Base-by-base conservation (phyloP, 2,329 filamentous ascomycete genomes). In the Cladosporium colombiae region DNA sequence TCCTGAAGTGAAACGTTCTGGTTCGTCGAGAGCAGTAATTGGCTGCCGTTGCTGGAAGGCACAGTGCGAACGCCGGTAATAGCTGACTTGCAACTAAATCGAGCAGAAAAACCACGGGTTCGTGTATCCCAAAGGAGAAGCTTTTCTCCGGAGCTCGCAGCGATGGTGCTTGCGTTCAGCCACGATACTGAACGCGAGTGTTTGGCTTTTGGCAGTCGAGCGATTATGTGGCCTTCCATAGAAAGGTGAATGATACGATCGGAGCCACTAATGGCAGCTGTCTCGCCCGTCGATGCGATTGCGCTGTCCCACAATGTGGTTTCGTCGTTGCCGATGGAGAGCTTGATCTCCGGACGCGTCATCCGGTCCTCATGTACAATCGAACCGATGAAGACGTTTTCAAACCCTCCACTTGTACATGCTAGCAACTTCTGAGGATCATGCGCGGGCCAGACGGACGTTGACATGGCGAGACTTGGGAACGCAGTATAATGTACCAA, bases 81-180 rank as follows among this genome's bases (percentile, higher is more conserved):
- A 6, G 62, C 57, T 2, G 49, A 50, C 7, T 18, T n/a, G n/a
- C 65, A 52, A 6, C 14, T 35, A 46, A 68, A 70, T 2, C 69
- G 63, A 2, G 55, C 52, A 6, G 68, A 49, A 18, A 31, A 65
- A 10, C 60, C 69, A 18, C 44, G 56, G 6, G 46, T 27, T 10
- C 74, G 67, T 2, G 53, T 59, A 56, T 77, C 75, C 66, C 70
- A 75, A 4, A 76, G 68, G 6, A 64, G 65, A 4, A 81, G 74
- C 3, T 67, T 72, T 11, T 77, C 70, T 4, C 78, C 73, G 18
- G 71, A 70, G 8, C 78, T 78, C 2, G 75, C 64, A 1, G 72
- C 72, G 23, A 80, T 46, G 7, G 72, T 73, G 8, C 68, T 75
- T 13, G 70, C 67, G 0, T 69, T 72, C 2, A 78, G 68, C 78